A percentile compares a stretch with the other conserved stretches of the same genome.
phyloP scores from a whole-genome alignment of 2,329 filamentous ascomycete species.

The Fusarium oxysporum region DNA sequence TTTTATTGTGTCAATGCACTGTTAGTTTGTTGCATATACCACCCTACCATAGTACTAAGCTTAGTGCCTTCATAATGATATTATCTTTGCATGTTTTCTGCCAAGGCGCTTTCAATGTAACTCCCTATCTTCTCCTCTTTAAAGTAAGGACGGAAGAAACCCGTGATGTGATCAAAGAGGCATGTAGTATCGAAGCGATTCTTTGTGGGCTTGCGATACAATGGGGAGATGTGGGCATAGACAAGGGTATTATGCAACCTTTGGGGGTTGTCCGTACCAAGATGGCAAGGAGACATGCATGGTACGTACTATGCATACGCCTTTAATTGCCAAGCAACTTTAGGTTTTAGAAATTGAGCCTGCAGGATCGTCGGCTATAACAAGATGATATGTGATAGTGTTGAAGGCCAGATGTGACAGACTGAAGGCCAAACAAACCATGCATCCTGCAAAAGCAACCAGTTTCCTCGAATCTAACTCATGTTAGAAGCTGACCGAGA shows the following conservation, averaged over 20 bases:
- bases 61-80: conserved; percentile 18
- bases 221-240: conserved; percentile 12
- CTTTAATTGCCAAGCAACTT: not conserved
- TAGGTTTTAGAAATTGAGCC: not conserved
- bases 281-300: not conserved
- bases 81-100: conserved; percentile 5
- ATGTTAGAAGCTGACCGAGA: not conserved
- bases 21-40: conserved; percentile 3
- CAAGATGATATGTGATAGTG: conserved; percentile 13
- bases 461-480: not conserved
- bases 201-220: conserved; percentile 3
- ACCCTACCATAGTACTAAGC: conserved; percentile 16
- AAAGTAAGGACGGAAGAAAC: not conserved
- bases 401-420: conserved; percentile 1
- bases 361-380: conserved; percentile 20
- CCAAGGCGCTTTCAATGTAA: not conserved
- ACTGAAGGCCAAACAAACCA: not conserved
- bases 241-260: conserved; percentile 12
- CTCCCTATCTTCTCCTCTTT: not conserved
- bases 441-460: conserved; percentile 1
- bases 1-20: conserved; percentile 10
- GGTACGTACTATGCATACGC: not conserved
- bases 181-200: conserved; percentile 9
- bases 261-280: not conserved
- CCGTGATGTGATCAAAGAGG: conserved; percentile 7